These are phyloP conservation scores for Phytopythium kandeliae DNA, from an alignment of 352 stramenopile genomes.

Conservation along the genomic window DNA sequence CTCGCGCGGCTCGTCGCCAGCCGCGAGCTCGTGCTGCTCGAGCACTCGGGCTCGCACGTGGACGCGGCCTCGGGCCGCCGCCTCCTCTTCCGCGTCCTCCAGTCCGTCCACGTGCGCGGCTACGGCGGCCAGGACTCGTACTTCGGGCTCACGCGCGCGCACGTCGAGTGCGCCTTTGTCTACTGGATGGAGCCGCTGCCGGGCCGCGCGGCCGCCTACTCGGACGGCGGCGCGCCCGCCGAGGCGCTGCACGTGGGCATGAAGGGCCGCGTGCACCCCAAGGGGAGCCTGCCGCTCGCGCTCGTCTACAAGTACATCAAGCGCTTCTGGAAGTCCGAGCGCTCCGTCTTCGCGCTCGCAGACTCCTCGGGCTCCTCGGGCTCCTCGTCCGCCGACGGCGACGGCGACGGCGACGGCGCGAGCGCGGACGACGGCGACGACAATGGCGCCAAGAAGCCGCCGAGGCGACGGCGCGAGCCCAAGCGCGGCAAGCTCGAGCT, in stretches of 20 bases:
- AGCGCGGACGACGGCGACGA: neutral
- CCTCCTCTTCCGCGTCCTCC: constrained; percentile 57
- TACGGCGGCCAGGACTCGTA: constrained; percentile 62
- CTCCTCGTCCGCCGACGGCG: neutral
- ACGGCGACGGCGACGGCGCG: neutral
- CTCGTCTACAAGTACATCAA: constrained; percentile 61
- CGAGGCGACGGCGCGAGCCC: no score
- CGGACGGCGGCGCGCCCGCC: neutral
- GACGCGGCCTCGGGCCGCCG: constrained; percentile 33
- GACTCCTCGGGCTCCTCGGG: constrained; percentile 14
- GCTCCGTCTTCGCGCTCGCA: constrained; percentile 20
- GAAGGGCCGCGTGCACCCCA: constrained; percentile 54
- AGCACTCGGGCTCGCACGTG: constrained; percentile 61
- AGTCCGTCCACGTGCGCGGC: constrained; percentile 50
- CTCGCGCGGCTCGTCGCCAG: constrained; percentile 50
- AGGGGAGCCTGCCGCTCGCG: constrained; percentile 49
- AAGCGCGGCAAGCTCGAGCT: no score
- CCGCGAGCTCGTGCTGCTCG: constrained; percentile 66
- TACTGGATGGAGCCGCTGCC: constrained; percentile 56
- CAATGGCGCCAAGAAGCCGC: constrained; percentile 10
- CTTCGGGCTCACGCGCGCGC: constrained; percentile 60
- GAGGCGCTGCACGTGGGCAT: constrained; percentile 49
- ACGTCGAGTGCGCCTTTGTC: constrained; percentile 55
- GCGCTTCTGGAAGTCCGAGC: constrained; percentile 42
- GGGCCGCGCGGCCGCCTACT: neutral